Evolutionary conservation across 768 basidiomycete species (phyloP), one percentile per base, ranked within the genome.

Genomic region (Podaxis sp.): DNA sequence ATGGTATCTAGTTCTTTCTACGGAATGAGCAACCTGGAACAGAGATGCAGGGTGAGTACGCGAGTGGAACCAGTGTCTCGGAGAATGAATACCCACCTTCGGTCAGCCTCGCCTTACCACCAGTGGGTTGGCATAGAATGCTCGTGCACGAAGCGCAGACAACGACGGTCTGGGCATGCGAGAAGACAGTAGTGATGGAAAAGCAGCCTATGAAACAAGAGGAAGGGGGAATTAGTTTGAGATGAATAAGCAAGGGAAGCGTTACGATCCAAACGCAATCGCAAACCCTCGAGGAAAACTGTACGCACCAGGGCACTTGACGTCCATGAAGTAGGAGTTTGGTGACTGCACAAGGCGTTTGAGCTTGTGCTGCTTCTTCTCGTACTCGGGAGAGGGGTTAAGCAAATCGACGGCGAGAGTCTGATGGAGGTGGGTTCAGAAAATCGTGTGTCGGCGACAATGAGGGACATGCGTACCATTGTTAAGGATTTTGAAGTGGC

Each of bases 301-400:
- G 59, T 27, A 78, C 88, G 62, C 63, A 93, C 93, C 95, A 69
- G 96, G 89, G 80, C 96, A 98, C 79, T 98, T 99, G 70, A 98
- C 95, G 71, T 99, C 97, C 97, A 99, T 98, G 81, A 98, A 98
- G 81, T 93, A 98, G 37, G 96, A 98, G 80, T 98, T 94, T 66
- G 97, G 97, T 56, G 89, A 89, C 79, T 98, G 97, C 68, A 99
- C 97, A 69, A 98, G 89, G 75, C 95, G 90, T 86, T 99, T 98
- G 76, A 98, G 91, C 85, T 98, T 98, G 90, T 98, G 96, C 76
- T 87, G 89, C 76, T 82, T 88, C 77, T 80, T 88, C 80, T 96
- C 91, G 69, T 85, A 77, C 74, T 93, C 91, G 67, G 85, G 77
- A 62, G 93, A 90, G 68, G 94, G 96, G 88, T 98, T 92, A 76